Base-by-base conservation (phyloP, 306 rosid genomes). In the Vigna nakashimae region DNA sequence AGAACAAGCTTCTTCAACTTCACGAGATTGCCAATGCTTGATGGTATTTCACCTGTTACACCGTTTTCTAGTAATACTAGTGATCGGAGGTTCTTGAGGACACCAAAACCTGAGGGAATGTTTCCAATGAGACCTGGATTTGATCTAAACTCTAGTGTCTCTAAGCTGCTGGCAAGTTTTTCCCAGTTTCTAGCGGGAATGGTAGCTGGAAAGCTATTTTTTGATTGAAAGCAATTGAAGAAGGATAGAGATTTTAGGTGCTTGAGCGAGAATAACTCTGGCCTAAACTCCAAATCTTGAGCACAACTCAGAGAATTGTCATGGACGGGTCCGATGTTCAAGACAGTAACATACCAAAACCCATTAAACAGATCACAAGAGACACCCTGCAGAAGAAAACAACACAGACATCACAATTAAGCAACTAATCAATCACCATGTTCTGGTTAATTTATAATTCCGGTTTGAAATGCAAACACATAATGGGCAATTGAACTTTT, bases 291-390 rank as follows among this genome's bases (percentile, higher is more conserved):
- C 42, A 86, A 73, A 50, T 72, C 83, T 76, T 67, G 38, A 15
- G 86, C 77, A 81, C 99, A 96, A 76, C 49, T 46, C 0, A 96
- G 91, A 4, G 97, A 96, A 76, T 96, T 96, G 18, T 96, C 99
- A 69, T 87, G 94, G 75, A 90, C 16, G 2, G 96, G 91, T 82
- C 99, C 99, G 76, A 92, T 82, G 72, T 84, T 88, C 49, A 96
- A 30, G n/a, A 70, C 78, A 70, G 93, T 88, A 43, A 92, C 96
- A 83, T 91, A 88, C 99, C 99, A 96, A 55, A 87, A 56, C 68
- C 97, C 99, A 83, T 91, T 79, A 65, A 84, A 84, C 45, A 87
- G 79, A 81, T 96, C 99, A 87, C 99, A 96, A 32, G 98, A 88
- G 13, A 96, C 93, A 6, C 98, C 99, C 99, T 96, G 90, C 80